Conservation (phyloP, 2,329 filamentous ascomycete species). For the Colletotrichum musicola region DNA sequence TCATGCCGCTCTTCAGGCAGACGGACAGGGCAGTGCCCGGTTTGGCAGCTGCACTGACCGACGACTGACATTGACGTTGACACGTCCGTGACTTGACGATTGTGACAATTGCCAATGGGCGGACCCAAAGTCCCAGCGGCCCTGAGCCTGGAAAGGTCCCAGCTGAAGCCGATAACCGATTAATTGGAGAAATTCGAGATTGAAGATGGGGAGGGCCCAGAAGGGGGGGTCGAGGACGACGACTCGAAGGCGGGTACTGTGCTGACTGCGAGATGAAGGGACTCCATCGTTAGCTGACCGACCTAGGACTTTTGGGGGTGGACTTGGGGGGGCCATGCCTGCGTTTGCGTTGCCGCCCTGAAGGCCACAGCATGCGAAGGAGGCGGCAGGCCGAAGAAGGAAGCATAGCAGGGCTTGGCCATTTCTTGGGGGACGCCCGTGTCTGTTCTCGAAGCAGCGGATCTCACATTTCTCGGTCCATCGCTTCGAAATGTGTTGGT, state of each 20-base stretch:
- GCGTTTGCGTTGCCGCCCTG: background rate
- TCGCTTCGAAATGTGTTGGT: slow-evolving; percentile 9
- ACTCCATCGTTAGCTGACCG: too few species aligned
- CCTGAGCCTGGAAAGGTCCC: background rate
- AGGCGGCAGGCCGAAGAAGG: background rate
- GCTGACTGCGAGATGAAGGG: too few species aligned
- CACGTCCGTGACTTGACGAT: background rate
- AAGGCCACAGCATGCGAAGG: background rate
- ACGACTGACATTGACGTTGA: background rate
- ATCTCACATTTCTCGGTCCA: background rate
- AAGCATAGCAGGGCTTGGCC: slow-evolving; percentile 25
- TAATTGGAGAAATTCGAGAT: slow-evolving; percentile 28
- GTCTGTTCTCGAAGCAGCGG: slow-evolving; percentile 32
- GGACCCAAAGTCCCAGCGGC: background rate
- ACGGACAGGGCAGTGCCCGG: slow-evolving; percentile 15
- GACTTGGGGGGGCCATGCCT: background rate
- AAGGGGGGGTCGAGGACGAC: background rate
- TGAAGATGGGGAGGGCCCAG: background rate
- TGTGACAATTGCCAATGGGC: background rate
- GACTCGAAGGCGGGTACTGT: slow-evolving; percentile 22
- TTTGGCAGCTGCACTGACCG: slow-evolving; percentile 14
- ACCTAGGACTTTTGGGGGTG: too few species aligned
- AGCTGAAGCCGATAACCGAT: slow-evolving; percentile 21
- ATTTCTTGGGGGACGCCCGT: background rate
- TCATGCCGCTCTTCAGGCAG: background rate